Base-by-base conservation (phyloP, 1,284 basidiomycete species). In the Rhodotorula mucilaginosa region DNA sequence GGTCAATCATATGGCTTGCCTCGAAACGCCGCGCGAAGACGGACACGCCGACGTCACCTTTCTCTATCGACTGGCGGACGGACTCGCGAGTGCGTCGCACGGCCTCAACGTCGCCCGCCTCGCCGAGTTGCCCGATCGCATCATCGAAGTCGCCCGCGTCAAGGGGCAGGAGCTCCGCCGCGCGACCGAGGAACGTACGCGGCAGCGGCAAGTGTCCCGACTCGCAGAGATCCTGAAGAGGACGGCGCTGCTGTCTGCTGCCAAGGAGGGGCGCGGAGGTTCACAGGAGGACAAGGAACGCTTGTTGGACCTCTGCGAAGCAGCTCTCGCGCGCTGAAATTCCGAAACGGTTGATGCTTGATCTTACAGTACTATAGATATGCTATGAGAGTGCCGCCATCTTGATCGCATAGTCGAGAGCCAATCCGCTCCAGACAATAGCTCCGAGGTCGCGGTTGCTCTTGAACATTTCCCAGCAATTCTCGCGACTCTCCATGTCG, bases 391-490 rank as follows among this genome's bases (percentile, higher is more conserved):
- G 21, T 7, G 56, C 64, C 12, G 57, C 49, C 21, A 70, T 34
- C 66, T 58, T 66, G 23, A 70, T 26, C 46, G 79, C 80, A 78
- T 95, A 97, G 82, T 99, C 96, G 12, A 84, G 86, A 10, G 88
- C 80, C 23, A 93, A 85, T 4, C 96, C 96, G 78, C 87, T 85
- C 89, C 91, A 97, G 15, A 98, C 84, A 86, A 92, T 90, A 74
- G 91, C 90, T 0, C 96, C 96, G 47, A 93, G 84, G 86, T 89
- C 92, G 0, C 92, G 90, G 81, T 95, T 98, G 15, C 89, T 89
- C 31, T 87, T 86, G 77, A 99, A 99, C 47, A 91, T 92, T 76
- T 85, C 85, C 93, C 94, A 97, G 81, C 95, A 97, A 80, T 93
- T 94, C n/a, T 83, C 79, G 13, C 92, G 85, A 71, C 81, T 83